Base-by-base conservation (phyloP, 352 stramenopile species). In the Pythium oligandrum region DNA sequence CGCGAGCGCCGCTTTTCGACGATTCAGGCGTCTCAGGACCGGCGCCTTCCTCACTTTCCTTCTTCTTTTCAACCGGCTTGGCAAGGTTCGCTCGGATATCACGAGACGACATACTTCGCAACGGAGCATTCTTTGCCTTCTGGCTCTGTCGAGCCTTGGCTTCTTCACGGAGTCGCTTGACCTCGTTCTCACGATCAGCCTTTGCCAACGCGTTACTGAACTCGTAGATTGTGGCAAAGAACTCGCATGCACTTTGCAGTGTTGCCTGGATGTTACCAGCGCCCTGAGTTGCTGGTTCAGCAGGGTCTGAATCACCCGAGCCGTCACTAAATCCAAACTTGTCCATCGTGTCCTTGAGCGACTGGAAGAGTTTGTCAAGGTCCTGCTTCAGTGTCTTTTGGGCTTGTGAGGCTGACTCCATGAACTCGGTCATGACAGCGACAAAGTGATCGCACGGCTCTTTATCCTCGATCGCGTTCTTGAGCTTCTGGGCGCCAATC, bases 141-240 rank as follows among this genome's bases (percentile, higher is more conserved):
- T 75, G 74, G 10, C 78, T 76, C 12, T 84, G 69, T 40, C 80
- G 84, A 5, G 68, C 53, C 30, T 67, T 67, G 1, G 79, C 74
- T 57, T 91, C 80, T 32, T 88, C 78, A 4, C 77, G 75, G 38
- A 91, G 65, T 1, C 80, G 65, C 56, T 84, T 84, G 40, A 87
- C 36, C 44, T 91, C 80, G 36, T 91, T 91, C 55, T 89, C 80
- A 2, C 80, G 80, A 36, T 89, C 80, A 0, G 76, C 77, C 64
- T 89, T 91, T 44, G 55, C 83, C 2, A 91, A 59, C 9, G 76
- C 75, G n/a, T 86, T 72, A n/a, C 72, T 88, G 44, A 91, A 91
- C 40, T 91, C 80, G 54, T 91, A 87, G 44, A 91, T 77, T 1
- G 64, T 79, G 37, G 51, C 74, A 54, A 91, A 88, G 57, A 91